Base-by-base conservation (phyloP, 2,329 filamentous ascomycete genomes). In the Aaosphaeria pasadenensis region DNA sequence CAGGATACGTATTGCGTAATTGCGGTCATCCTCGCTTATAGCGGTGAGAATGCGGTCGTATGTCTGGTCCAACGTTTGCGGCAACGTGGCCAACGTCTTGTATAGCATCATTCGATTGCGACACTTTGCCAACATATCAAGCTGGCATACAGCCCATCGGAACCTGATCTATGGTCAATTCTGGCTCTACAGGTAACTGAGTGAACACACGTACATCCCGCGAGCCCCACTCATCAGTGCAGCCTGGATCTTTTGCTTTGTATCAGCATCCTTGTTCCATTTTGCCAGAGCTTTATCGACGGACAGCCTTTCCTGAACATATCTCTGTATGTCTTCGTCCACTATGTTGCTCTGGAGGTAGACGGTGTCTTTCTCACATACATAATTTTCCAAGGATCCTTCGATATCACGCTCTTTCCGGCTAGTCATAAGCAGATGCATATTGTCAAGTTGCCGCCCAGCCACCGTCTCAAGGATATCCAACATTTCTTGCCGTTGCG, bases 281-380 rank as follows among this genome's bases (percentile, higher is more conserved):
- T 60, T 67, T 4, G 7, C 35, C 13, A 68, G 45, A 9, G 4
- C 30, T 30, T 54, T 57, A 13, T 67, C 54, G 5, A 71, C 42
- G 61, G 62, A 52, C 63, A 76, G 55, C 64, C 71, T 45, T 45
- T 64, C 51, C 39, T 42, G 50, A 43, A 67, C 53, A 43, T 62
- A 67, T 45, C n/a, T 48, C 24, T 57, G 44, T 54, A 68, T 66
- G 24, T 66, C 63, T 24, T 51, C 39, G 38, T 67, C 59, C 4
- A 67, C 60, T 24, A 62, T 30, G 0, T 54, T 45, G 5, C 54
- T 59, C n/a, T 66, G 48, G 17, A 66, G 55, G 46, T 47, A 51
- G 1, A 68, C 36, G 30, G 13, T 43, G 31, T 62, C 39, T 7
- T 57, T 13, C 32, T 48, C 4, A 1, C 47, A 11, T 2, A 65